Conservation (phyloP, 345 rosid species). For the Clarkia xantiana region DNA sequence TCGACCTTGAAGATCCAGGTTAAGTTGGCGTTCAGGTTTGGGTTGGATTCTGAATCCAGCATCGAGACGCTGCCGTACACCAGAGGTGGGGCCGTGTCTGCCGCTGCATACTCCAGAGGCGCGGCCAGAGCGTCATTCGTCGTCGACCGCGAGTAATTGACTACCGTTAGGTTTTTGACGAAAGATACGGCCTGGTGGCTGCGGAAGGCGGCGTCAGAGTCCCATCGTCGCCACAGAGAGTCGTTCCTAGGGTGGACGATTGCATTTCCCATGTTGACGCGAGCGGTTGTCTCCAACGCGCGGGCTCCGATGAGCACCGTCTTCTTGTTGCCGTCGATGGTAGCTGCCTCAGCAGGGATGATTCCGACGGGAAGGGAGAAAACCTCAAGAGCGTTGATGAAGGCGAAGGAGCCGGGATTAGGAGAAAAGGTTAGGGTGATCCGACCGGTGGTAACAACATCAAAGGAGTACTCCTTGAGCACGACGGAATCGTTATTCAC, state of each 20-base stretch:
- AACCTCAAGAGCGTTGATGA: conserved; percentile 65
- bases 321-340: conserved; percentile 6
- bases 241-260: conserved; percentile 39
- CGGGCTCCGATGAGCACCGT: conserved; percentile 9
- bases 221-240: conserved; percentile 67
- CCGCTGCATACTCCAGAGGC: conserved; percentile 37
- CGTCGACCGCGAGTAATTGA: conserved; percentile 6
- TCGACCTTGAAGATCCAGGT: conserved; percentile 63
- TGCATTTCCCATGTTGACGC: conserved; percentile 81
- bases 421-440: conserved; percentile 45
- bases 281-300: conserved; percentile 55
- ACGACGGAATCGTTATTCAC: conserved; percentile 8
- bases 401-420: conserved; percentile 33
- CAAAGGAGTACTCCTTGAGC: conserved; percentile 47
- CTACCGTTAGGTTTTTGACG: conserved; percentile 26
- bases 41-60: conserved; percentile 18
- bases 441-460: conserved; percentile 20
- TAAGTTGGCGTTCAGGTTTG: conserved; percentile 25
- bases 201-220: conserved; percentile 35
- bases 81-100: conserved; percentile 9
- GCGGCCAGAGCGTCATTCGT: background rate
- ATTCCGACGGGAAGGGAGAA: conserved; percentile 44
- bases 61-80: conserved; percentile 72
- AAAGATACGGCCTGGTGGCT: conserved; percentile 11
- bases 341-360: conserved; percentile 30